Evolutionary conservation across 495 filamentous ascomycete genomes (phyloP).

Genomic region (Poronia punctata): DNA sequence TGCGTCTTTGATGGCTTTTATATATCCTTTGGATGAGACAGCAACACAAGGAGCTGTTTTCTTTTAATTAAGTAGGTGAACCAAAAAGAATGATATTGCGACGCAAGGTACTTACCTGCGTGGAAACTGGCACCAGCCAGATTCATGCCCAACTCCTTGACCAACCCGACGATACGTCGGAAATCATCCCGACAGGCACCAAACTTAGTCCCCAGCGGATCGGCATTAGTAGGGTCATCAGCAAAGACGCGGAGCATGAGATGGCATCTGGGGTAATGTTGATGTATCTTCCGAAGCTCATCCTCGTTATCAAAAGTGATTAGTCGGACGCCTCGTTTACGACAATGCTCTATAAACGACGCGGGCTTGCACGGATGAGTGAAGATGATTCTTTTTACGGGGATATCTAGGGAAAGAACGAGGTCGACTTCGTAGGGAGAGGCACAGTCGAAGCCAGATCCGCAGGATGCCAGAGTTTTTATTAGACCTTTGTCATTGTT

Average conservation of each 20-base stretch:
- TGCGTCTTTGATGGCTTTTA: slow-evolving; percentile 87
- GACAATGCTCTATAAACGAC: slow-evolving; percentile 87
- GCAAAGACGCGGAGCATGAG: slow-evolving; percentile 90
- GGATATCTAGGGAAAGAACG: slow-evolving; percentile 75
- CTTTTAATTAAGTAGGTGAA: too few species aligned
- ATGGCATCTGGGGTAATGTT: slow-evolving; percentile 79
- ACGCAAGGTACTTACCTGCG: slow-evolving; percentile 94
- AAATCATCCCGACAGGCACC: slow-evolving; percentile 82
- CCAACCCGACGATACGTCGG: slow-evolving; percentile 67
- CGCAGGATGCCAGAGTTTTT: slow-evolving; percentile 75
- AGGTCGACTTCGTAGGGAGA: slow-evolving; percentile 95
- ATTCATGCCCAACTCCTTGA: slow-evolving; percentile 83
- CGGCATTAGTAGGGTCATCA: slow-evolving; percentile 90
- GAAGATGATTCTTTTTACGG: slow-evolving; percentile 92
- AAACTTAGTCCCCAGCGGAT: slow-evolving; percentile 93
- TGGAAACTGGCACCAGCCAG: slow-evolving; percentile 97
- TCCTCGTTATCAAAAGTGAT: slow-evolving; percentile 99
- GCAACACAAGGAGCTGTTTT: too few species aligned
- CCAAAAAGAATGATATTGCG: slow-evolving; percentile 72
- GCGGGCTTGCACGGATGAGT: slow-evolving; percentile 99
- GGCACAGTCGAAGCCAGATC: slow-evolving; percentile 96
- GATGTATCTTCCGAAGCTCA: slow-evolving; percentile 95
- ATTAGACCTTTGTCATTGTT: slow-evolving; percentile 90
- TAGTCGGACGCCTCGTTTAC: slow-evolving; percentile 78
- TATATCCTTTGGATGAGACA: too few species aligned